Evolutionary conservation across 2,329 filamentous ascomycete species (phyloP).

Genomic region (Neospermospora avenae): DNA sequence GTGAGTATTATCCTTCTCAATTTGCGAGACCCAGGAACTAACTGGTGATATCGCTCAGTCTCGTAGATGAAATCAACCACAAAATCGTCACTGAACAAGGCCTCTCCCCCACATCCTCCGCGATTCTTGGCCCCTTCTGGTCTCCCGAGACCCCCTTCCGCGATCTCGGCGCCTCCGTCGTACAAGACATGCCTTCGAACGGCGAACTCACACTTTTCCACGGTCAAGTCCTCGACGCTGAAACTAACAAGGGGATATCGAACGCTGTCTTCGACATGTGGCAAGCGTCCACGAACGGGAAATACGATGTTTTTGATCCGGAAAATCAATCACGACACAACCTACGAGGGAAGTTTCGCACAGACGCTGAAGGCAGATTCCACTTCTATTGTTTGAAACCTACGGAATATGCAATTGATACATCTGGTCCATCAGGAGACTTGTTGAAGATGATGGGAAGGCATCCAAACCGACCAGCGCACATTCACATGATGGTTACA

Average conservation of each 20-base stretch:
- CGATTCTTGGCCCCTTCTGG: slow-evolving; percentile 86
- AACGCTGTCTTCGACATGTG: slow-evolving; percentile 61
- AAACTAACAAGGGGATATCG: slow-evolving; percentile 25
- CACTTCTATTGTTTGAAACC: slow-evolving; percentile 47
- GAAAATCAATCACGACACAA: slow-evolving; percentile 58
- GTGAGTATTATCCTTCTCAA: slow-evolving; percentile 42
- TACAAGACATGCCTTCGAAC: slow-evolving; percentile 43
- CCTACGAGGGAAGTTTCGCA: slow-evolving; percentile 57
- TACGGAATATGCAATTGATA: slow-evolving; percentile 39
- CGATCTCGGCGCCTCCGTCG: slow-evolving; percentile 67
- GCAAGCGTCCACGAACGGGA: slow-evolving; percentile 57
- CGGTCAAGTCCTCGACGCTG: slow-evolving; percentile 48
- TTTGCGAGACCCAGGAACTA: not conserved
- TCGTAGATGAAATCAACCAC: slow-evolving; percentile 53
- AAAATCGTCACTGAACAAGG: slow-evolving; percentile 24
- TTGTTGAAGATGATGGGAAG: slow-evolving; percentile 53
- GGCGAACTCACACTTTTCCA: slow-evolving; percentile 57
- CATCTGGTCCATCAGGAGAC: slow-evolving; percentile 51
- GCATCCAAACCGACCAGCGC: slow-evolving; percentile 54
- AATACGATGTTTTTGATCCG: slow-evolving; percentile 60
- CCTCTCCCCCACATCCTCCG: slow-evolving; percentile 47
- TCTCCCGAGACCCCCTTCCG: slow-evolving; percentile 67
- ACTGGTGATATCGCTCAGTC: slow-evolving; percentile 37
- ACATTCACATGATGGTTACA: slow-evolving; percentile 56
- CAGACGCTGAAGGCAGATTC: slow-evolving; percentile 54